A percentile compares a stretch with the other conserved stretches of the same genome.
Conservation (phyloP, 1,284 basidiomycete species). For the Ustilago xerochloae region DNA sequence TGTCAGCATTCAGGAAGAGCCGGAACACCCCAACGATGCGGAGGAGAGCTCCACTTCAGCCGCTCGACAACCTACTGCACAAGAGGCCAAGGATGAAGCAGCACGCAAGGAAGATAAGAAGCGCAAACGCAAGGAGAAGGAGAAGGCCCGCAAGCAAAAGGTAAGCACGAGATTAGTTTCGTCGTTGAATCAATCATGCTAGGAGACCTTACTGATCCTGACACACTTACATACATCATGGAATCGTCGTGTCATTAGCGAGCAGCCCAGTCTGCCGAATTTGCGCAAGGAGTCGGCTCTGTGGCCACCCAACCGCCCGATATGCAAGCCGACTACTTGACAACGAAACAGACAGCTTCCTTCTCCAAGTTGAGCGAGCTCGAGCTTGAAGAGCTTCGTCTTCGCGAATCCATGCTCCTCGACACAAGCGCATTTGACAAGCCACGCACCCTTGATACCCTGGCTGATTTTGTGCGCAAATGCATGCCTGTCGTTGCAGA, state of each 20-base stretch:
- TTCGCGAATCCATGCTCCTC: slow-evolving; percentile 47
- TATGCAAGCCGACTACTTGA: slow-evolving; percentile 63
- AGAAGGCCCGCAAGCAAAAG: slow-evolving; percentile 54
- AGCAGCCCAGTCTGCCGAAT: slow-evolving; percentile 43
- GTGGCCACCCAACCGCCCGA: slow-evolving; percentile 49
- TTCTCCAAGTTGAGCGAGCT: slow-evolving; percentile 58
- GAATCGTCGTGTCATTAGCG: slow-evolving; percentile 15
- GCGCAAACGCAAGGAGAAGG: slow-evolving; percentile 55
- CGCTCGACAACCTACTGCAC: not conserved
- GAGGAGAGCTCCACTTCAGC: not conserved
- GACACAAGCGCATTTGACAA: slow-evolving; percentile 40
- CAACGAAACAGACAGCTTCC: slow-evolving; percentile 41
- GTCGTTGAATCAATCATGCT: not conserved
- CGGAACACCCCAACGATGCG: slow-evolving; percentile 11
- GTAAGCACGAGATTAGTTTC: slow-evolving; percentile 19
- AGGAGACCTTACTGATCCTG: not conserved
- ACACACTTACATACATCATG: not conserved
- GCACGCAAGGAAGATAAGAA: slow-evolving; percentile 54
- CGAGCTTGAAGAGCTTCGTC: slow-evolving; percentile 57
- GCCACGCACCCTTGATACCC: slow-evolving; percentile 28
- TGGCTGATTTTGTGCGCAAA: slow-evolving; percentile 45
- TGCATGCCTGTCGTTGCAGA: slow-evolving; percentile 33
- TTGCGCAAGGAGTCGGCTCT: slow-evolving; percentile 38
- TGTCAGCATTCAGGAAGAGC: slow-evolving; percentile 37
- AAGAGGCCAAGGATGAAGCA: slow-evolving; percentile 37